Evolutionary conservation across 352 stramenopile genomes (phyloP), one percentile per base, ranked within the genome.

Genomic region (Pythium chondricola): DNA sequence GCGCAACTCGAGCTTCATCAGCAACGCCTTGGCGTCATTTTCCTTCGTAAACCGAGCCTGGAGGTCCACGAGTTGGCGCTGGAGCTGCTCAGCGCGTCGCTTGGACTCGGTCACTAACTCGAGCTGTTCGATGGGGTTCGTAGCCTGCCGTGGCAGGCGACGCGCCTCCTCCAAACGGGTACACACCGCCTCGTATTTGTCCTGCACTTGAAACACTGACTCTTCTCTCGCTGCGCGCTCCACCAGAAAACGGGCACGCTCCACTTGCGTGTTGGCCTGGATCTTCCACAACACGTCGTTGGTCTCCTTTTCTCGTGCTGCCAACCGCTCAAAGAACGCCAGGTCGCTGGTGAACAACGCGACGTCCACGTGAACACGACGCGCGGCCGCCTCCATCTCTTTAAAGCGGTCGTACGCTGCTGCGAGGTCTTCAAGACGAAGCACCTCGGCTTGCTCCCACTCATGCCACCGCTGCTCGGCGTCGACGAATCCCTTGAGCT

Each of bases 171-270:
- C 69, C 1, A 84, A 51, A 2, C 73, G 48, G 11, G 51, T 46
- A 3, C 69, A 46, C 0, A 86, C 64, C 18, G 80, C 62, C 10
- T 69, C 48, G 11, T 80, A 49, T 17, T 67, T 62, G 33, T 85
- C 77, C 22, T 41, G 48, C 30, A 83, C 54, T 22, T 84, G 72
- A 22, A 77, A 81, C 0, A 85, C 35, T 8, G 74, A 75, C 40
- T 86, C 77, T 21, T 86, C 74, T 0, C 70, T 55, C 1, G 65
- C 58, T 10, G 77, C 72, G 10, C 77, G 77, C 46, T 88, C 77
- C 2, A 88, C 55, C 21, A 86, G 55, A 18, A 86, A 88, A 0
- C 72, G 63, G 8, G 68, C 70, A 13, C 74, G 56, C 18, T 79
- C 70, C 11, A 85, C 60, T 52, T 88, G 77, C 0, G 68, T 48